Percentiles rank a stretch among this genome's conserved stretches.
Evolutionary conservation across 352 stramenopile species (phyloP).

Genomic region (Pythium plurisporium): DNA sequence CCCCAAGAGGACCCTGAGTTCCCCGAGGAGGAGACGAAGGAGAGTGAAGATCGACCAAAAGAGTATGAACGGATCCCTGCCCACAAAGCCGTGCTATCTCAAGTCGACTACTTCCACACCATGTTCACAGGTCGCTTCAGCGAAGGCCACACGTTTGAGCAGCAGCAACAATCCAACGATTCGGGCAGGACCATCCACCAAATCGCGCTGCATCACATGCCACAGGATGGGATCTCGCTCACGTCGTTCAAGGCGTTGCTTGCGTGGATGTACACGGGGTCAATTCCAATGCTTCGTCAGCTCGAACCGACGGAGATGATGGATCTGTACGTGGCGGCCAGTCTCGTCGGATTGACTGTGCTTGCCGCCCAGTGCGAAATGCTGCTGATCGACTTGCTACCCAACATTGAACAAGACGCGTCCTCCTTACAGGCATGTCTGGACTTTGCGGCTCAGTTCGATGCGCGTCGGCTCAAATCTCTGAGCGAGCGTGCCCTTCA

Average conservation of each 20-base stretch:
- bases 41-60: not conserved
- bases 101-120: slow-evolving; percentile 78
- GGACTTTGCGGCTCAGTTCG: slow-evolving; percentile 61
- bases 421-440: slow-evolving; percentile 52
- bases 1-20: slow-evolving; percentile 22
- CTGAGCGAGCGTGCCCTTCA: slow-evolving; percentile 31
- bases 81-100: slow-evolving; percentile 66
- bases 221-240: slow-evolving; percentile 61
- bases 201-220: slow-evolving; percentile 69
- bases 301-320: slow-evolving; percentile 61
- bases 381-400: slow-evolving; percentile 46
- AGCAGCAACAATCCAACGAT: not conserved
- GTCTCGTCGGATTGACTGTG: slow-evolving; percentile 46
- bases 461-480: slow-evolving; percentile 42
- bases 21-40: slow-evolving; percentile 20
- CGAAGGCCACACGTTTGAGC: slow-evolving; percentile 35
- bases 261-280: slow-evolving; percentile 73
- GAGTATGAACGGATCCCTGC: slow-evolving; percentile 41
- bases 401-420: slow-evolving; percentile 34
- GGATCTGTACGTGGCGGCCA: slow-evolving; percentile 66
- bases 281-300: slow-evolving; percentile 34
- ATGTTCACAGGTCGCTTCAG: slow-evolving; percentile 83
- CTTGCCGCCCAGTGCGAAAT: slow-evolving; percentile 59
- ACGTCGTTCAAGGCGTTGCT: slow-evolving; percentile 56
- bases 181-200: slow-evolving; percentile 32